Evolutionary conservation across 2,329 filamentous ascomycete species (phyloP).

Genomic region (Tympanopsis confertula): DNA sequence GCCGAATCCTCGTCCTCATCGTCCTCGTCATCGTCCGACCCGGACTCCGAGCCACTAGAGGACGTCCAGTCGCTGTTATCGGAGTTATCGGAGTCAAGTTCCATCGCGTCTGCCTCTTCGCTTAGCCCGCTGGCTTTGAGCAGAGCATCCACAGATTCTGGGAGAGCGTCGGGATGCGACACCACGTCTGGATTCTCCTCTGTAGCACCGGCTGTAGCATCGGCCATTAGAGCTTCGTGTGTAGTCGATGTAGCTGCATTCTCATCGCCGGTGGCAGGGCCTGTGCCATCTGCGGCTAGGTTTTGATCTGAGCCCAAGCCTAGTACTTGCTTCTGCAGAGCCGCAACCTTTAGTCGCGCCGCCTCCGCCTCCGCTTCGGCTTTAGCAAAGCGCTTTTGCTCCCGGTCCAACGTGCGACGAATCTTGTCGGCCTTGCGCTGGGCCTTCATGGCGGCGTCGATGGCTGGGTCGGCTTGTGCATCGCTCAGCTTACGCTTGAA

Average conservation of each 20-base stretch:
- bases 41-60: background rate
- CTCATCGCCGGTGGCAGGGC: background rate
- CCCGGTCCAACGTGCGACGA: background rate
- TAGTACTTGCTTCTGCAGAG: conserved; percentile 11
- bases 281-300: background rate
- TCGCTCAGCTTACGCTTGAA: too few species aligned
- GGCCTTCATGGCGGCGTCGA: conserved; percentile 20
- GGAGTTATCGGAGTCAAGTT: background rate
- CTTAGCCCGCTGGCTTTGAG: too few species aligned
- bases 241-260: too few species aligned
- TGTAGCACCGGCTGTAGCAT: too few species aligned
- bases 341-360: conserved; percentile 19
- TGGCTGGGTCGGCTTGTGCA: background rate
- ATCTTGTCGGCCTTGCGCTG: conserved; percentile 8
- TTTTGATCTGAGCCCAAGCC: background rate
- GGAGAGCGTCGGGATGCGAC: too few species aligned
- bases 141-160: too few species aligned
- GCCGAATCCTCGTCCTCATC: conserved; percentile 17
- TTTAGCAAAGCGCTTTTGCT: conserved; percentile 18
- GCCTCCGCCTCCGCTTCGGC: conserved; percentile 27
- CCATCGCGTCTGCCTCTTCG: background rate
- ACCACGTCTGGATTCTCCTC: too few species aligned
- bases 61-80: background rate
- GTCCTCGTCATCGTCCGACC: background rate
- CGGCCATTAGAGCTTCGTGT: too few species aligned